phyloP scores from a whole-genome alignment of 176 grass and related monocot species.

The Cenchrus fungigraminus region DNA sequence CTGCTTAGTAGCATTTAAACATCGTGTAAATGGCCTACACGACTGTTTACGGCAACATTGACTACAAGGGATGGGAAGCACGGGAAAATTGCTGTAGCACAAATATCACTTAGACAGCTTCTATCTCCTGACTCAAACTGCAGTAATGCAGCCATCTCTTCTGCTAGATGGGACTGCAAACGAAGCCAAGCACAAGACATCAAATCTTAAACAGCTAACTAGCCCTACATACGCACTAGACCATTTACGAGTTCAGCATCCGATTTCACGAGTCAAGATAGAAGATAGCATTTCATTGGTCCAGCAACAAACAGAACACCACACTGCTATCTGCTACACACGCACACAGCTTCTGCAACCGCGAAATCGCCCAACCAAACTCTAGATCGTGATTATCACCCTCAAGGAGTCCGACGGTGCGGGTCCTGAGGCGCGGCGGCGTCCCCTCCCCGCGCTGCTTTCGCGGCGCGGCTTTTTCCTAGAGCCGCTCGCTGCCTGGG shows the following conservation, averaged over 20 bases:
- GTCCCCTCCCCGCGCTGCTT: conserved; percentile 38
- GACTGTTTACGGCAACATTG: too few species aligned
- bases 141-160: too few species aligned
- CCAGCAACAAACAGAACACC: background rate
- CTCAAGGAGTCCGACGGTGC: conserved; percentile 35
- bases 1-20: too few species aligned
- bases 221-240: too few species aligned
- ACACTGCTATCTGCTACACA: background rate
- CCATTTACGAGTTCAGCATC: background rate
- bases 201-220: too few species aligned
- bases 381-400: conserved; percentile 27
- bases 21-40: too few species aligned
- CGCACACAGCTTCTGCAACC: background rate
- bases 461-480: conserved; percentile 52
- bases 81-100: too few species aligned
- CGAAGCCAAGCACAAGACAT: too few species aligned
- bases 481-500: background rate
- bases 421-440: conserved; percentile 9
- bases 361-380: background rate
- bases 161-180: too few species aligned
- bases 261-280: background rate
- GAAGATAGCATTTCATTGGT: background rate
- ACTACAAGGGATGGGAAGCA: too few species aligned
- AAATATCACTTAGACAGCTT: too few species aligned
- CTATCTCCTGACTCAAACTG: too few species aligned